Evolutionary conservation across 441 rosid genomes (phyloP).

Genomic region (Populus hybrid): DNA sequence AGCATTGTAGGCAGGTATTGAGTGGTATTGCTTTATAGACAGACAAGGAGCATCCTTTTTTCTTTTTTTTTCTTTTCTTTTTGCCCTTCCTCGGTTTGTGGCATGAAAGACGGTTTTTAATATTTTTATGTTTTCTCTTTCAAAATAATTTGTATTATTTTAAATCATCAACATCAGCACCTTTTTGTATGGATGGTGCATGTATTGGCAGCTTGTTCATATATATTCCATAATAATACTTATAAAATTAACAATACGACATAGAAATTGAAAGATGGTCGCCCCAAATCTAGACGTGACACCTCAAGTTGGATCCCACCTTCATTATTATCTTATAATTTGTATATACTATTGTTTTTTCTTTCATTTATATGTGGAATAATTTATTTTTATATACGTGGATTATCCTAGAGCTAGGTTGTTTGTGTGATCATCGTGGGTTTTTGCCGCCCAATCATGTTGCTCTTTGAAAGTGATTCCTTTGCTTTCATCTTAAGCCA

Average conservation of each 20-base stretch:
- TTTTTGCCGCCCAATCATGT: slow-evolving; percentile 32
- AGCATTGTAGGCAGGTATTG: slow-evolving; percentile 6
- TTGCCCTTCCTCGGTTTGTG: slow-evolving; percentile 21
- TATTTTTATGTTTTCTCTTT: background rate
- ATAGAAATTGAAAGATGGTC: background rate
- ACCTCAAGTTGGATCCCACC: background rate
- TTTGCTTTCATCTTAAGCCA: slow-evolving; percentile 23
- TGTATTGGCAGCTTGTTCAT: background rate
- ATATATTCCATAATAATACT: no score
- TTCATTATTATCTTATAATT: no score
- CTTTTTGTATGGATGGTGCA: background rate
- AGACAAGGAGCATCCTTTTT: slow-evolving; percentile 30
- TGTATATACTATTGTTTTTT: background rate
- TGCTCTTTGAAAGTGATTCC: slow-evolving; percentile 12
- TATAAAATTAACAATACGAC: no score
- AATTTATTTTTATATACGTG: background rate
- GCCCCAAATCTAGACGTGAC: background rate
- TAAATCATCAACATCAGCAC: background rate
- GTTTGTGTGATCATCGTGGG: slow-evolving; percentile 2
- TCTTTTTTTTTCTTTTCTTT: background rate
- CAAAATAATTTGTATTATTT: background rate
- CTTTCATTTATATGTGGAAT: background rate
- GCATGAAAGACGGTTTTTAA: slow-evolving; percentile 1
- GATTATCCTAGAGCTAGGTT: background rate
- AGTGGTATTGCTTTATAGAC: slow-evolving; percentile 34